Percentiles rank a stretch among this genome's conserved stretches.
These are phyloP conservation scores for Lanmaoa rubissima DNA, from an alignment of 768 basidiomycete species.

Conservation along the genomic window DNA sequence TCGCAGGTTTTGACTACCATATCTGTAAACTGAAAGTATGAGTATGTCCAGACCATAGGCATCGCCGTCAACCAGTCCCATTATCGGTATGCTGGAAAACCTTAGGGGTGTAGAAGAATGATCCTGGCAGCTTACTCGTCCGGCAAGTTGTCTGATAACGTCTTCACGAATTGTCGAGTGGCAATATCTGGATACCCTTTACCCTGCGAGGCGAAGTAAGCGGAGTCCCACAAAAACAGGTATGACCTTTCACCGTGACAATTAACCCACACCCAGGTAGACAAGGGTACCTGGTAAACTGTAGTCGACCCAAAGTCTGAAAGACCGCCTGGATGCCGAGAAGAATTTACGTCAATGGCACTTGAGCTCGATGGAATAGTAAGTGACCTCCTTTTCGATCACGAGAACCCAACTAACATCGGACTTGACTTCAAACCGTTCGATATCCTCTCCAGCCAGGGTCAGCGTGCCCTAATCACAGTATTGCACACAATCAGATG, in stretches of 20 bases:
- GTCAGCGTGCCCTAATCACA: slow-evolving; percentile 67
- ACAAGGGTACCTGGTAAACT: slow-evolving; percentile 46
- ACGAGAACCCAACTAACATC: slow-evolving; percentile 76
- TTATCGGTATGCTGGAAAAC: slow-evolving; percentile 62
- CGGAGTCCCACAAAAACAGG: background rate
- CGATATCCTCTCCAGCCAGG: slow-evolving; percentile 72
- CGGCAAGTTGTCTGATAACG: slow-evolving; percentile 65
- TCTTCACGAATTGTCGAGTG: slow-evolving; percentile 80
- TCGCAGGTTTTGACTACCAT: slow-evolving; percentile 67
- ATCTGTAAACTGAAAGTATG: slow-evolving; percentile 84
- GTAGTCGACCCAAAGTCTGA: slow-evolving; percentile 69
- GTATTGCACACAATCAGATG: background rate
- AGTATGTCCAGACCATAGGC: slow-evolving; percentile 92
- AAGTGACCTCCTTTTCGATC: slow-evolving; percentile 87
- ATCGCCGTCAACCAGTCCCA: slow-evolving; percentile 86
- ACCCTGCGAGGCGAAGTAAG: slow-evolving; percentile 52
- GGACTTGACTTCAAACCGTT: slow-evolving; percentile 52
- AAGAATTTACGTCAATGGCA: background rate
- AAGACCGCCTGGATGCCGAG: slow-evolving; percentile 75
- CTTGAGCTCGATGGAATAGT: background rate
- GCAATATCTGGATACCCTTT: slow-evolving; percentile 97
- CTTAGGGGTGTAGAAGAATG: background rate
- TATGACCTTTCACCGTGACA: slow-evolving; percentile 56
- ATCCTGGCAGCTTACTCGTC: slow-evolving; percentile 40
- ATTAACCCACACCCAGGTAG: slow-evolving; percentile 68